These are phyloP conservation scores for Hibiscus tridactylites DNA, from an alignment of 345 rosid genomes.

Conservation along the genomic window DNA sequence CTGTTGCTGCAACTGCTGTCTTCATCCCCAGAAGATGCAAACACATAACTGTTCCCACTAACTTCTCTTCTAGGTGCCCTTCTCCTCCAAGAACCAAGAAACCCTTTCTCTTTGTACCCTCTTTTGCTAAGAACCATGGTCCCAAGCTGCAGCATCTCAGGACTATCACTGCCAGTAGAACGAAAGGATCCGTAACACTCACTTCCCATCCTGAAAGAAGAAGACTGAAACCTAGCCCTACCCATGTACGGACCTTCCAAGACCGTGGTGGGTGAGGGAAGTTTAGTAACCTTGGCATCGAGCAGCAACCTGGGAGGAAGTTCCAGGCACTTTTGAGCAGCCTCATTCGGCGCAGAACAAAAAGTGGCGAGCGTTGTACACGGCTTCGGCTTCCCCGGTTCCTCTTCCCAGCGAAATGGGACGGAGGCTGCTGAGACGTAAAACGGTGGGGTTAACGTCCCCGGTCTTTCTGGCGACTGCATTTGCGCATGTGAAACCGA, in stretches of 20 bases:
- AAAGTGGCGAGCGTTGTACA: slow-evolving; percentile 18
- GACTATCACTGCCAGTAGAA: slow-evolving; percentile 9
- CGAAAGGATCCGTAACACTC: slow-evolving; percentile 40
- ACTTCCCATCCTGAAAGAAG: slow-evolving; percentile 29
- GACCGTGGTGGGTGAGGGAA: slow-evolving; percentile 42
- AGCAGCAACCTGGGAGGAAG: slow-evolving; percentile 57
- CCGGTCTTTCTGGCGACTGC: slow-evolving; percentile 51
- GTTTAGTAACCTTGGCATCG: slow-evolving; percentile 32
- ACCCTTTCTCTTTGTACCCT: slow-evolving; percentile 26
- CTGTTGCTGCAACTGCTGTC: slow-evolving; percentile 14
- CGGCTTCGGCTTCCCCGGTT: slow-evolving; percentile 80
- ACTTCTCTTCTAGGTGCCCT: slow-evolving; percentile 37
- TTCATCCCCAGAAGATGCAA: slow-evolving; percentile 32
- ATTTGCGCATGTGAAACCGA: slow-evolving; percentile 27
- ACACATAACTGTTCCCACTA: slow-evolving; percentile 38
- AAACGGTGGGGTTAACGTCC: slow-evolving; percentile 52
- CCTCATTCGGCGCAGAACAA: slow-evolving; percentile 10
- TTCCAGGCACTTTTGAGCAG: slow-evolving; percentile 42
- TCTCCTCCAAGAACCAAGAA: slow-evolving; percentile 42
- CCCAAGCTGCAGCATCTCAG: slow-evolving; percentile 21
- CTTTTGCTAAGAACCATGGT: slow-evolving; percentile 14
- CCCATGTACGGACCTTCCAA: slow-evolving; percentile 33
- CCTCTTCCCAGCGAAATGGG: slow-evolving; percentile 86
- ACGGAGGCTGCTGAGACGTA: slow-evolving; percentile 59
- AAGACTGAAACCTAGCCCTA: slow-evolving; percentile 12